Evolutionary conservation across 768 basidiomycete genomes (phyloP).

Genomic region (Podaxis sp.): DNA sequence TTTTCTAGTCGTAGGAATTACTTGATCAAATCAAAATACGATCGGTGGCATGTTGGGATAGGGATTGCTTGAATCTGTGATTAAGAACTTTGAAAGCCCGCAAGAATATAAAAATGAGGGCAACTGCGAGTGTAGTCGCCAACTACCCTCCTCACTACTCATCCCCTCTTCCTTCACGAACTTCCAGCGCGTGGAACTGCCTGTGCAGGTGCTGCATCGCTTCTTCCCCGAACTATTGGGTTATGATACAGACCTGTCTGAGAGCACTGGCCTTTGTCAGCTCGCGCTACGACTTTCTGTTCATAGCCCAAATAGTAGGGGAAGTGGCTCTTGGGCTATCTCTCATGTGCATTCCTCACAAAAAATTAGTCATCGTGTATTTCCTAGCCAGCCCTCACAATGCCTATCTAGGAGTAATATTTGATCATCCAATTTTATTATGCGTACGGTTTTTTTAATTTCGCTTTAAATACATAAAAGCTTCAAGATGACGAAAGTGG

Average conservation of each 20-base stretch:
- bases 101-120: not conserved
- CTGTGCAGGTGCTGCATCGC: not conserved
- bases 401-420: not conserved
- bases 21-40: not conserved
- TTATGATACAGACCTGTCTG: constrained; percentile 34
- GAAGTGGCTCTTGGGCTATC: constrained; percentile 34
- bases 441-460: not conserved
- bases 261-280: constrained; percentile 31
- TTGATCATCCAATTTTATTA: not conserved
- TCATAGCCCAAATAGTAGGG: constrained; percentile 59
- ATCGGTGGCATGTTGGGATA: not conserved
- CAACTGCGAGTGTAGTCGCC: not conserved
- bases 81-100: not conserved
- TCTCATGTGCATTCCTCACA: constrained; percentile 10
- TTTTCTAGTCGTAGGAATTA: not conserved
- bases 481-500: not conserved
- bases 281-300: constrained; percentile 37
- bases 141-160: not conserved
- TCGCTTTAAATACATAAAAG: not conserved
- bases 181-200: constrained; percentile 3
- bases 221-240: constrained; percentile 16
- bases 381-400: not conserved
- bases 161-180: not conserved
- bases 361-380: not conserved
- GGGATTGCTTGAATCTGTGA: not conserved